Percentiles rank a stretch among this genome's conserved stretches.
These are phyloP conservation scores for Salvia miltiorrhiza DNA, from an alignment of 257 asterid species.

Conservation along the genomic window DNA sequence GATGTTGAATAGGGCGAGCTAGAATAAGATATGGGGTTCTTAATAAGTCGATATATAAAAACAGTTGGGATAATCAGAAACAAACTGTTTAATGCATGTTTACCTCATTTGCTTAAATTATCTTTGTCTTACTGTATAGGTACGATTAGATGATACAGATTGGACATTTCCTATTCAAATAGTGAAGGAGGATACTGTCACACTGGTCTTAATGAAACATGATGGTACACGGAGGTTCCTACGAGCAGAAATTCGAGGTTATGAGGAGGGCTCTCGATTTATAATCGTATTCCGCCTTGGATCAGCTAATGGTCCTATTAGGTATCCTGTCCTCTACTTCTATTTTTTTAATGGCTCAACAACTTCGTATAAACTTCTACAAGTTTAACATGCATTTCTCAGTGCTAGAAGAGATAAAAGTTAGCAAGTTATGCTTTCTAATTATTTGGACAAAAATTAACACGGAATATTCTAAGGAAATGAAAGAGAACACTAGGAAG, in stretches of 20 bases:
- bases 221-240: conserved; percentile 58
- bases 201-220: conserved; percentile 57
- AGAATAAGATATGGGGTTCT: neutral
- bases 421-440: too few relatives aligned
- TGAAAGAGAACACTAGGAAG: neutral
- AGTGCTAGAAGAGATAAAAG: neutral
- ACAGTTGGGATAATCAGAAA: neutral
- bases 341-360: conserved; percentile 3
- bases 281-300: conserved; percentile 89
- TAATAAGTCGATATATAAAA: too few relatives aligned
- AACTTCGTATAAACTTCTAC: conserved; percentile 1
- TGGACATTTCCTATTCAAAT: conserved; percentile 95
- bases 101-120: neutral
- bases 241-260: conserved; percentile 92
- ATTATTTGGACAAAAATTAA: neutral
- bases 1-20: neutral
- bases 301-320: conserved; percentile 76
- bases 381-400: neutral
- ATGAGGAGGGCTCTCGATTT: conserved; percentile 98
- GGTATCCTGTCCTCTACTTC: conserved; percentile 41
- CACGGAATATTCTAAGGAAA: neutral
- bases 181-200: conserved; percentile 79
- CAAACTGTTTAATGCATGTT: neutral
- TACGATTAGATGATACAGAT: conserved; percentile 70
- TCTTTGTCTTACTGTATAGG: conserved; percentile 40